Evolutionary conservation across 306 rosid species (phyloP), one percentile per base, ranked within the genome.

Genomic region (Cicer yamashitae): DNA sequence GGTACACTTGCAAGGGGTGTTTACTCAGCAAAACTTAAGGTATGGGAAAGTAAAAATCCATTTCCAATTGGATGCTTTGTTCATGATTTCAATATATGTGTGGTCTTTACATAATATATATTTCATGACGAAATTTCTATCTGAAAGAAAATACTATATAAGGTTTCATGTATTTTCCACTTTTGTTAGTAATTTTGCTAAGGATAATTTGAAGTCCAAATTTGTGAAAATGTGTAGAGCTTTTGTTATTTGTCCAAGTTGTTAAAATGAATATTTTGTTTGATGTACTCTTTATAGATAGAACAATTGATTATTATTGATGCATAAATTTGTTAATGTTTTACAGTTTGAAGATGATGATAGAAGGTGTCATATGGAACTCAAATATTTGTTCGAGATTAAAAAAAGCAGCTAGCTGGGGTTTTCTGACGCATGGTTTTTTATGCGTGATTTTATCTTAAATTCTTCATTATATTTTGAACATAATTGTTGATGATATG

Each of bases 1-100:
- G 97, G 98, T 47, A 80, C 86, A 11, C 89, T 94, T 74, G 97
- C 96, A 50, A 90, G 98, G 81, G 98, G 97, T n/a, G 53, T 82
- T 46, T 94, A 91, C 90, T 81, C 91, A 0, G 98, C 98, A 6
- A 86, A 81, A 81, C 88, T 94, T 5, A 90, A 91, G 96, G 98
- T 94, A 52, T 38, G 77, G n/a, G 30, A 17, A 75, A 47, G 8
- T 14, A 41, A 17, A 59, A 38, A 3, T 4, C 4, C 20, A 20
- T 34, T 48, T 13, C 37, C 20, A 53, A 18, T 12, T 50, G 70
- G 38, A 75, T 75, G 41, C 41, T 37, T 40, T 74, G 12, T 45
- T 74, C 40, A 52, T 65, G 45, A 45, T 22, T 70, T 82, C 8
- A 57, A 14, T 58, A 38, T n/a, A 11, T 38, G 2, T 25, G 8